These are phyloP conservation scores for Bombardia bombarda DNA, from an alignment of 495 filamentous ascomycete genomes.

Conservation along the genomic window DNA sequence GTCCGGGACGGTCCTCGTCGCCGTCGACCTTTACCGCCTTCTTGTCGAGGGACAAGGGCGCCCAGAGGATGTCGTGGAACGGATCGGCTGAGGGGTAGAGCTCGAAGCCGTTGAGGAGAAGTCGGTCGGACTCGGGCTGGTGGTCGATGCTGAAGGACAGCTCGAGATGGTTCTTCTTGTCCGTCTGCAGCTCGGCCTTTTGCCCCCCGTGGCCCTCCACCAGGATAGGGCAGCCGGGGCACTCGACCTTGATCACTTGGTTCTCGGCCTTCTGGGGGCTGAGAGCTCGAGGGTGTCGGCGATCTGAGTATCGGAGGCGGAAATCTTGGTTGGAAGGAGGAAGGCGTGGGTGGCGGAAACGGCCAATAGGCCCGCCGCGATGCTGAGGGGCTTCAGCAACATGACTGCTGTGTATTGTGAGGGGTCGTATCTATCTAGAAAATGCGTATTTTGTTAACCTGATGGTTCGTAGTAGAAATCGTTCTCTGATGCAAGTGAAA, in stretches of 20 bases:
- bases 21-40: not conserved
- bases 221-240: slow-evolving; percentile 33
- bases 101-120: slow-evolving; percentile 37
- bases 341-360: slow-evolving; percentile 15
- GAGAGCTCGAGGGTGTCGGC: slow-evolving; percentile 6
- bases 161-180: slow-evolving; percentile 31
- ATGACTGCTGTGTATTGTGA: slow-evolving; percentile 7
- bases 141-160: slow-evolving; percentile 30
- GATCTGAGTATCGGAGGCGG: slow-evolving; percentile 12
- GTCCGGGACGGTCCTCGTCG: slow-evolving; percentile 4
- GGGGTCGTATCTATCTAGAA: not conserved
- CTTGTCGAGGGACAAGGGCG: slow-evolving; percentile 19
- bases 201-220: slow-evolving; percentile 16
- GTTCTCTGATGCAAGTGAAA: too few species aligned
- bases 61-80: slow-evolving; percentile 17
- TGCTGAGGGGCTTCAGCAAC: slow-evolving; percentile 20
- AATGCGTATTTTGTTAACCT: not conserved
- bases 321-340: slow-evolving; percentile 19
- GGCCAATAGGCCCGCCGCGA: slow-evolving; percentile 18
- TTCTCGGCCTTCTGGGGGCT: slow-evolving; percentile 5
- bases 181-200: slow-evolving; percentile 11
- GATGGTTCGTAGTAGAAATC: too few species aligned
- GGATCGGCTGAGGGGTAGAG: slow-evolving; percentile 33
- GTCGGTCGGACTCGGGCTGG: too few species aligned
- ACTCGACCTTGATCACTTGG: slow-evolving; percentile 28